phyloP scores from a whole-genome alignment of 345 rosid species.

The Rhodomyrtus tomentosa region DNA sequence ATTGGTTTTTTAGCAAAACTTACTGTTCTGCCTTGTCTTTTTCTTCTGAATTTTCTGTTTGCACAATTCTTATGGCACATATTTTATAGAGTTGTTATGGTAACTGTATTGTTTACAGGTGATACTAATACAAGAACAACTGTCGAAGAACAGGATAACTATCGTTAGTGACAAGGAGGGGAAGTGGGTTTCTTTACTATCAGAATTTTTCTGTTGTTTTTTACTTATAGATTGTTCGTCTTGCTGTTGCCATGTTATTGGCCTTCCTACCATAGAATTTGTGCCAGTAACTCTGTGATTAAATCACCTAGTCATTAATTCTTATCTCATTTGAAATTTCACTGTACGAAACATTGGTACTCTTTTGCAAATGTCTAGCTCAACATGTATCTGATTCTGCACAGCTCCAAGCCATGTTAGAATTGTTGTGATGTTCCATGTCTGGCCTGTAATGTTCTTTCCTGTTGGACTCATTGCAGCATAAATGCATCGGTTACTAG shows the following conservation, averaged over 20 bases:
- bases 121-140: conserved; percentile 86
- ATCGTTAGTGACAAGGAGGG: conserved; percentile 87
- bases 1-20: not conserved
- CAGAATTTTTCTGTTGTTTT: not conserved
- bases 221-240: not conserved
- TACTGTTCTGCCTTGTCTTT: not conserved
- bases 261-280: not conserved
- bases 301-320: not conserved
- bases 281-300: not conserved
- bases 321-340: not conserved
- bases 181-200: conserved; percentile 46
- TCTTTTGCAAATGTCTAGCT: not conserved
- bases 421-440: not conserved
- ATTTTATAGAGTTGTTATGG: not conserved
- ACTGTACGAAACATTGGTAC: not conserved
- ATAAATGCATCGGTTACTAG: conserved; percentile 88
- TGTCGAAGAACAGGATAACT: conserved; percentile 88
- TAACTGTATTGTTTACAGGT: conserved; percentile 30
- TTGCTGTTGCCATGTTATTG: not conserved
- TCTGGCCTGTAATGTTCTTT: not conserved
- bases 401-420: not conserved
- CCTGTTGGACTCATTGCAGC: conserved; percentile 13
- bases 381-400: not conserved
- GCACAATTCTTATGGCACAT: not conserved
- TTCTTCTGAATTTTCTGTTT: not conserved